Conservation (phyloP, 2,329 filamentous ascomycete genomes). For the Arthrobotrys conoides region DNA sequence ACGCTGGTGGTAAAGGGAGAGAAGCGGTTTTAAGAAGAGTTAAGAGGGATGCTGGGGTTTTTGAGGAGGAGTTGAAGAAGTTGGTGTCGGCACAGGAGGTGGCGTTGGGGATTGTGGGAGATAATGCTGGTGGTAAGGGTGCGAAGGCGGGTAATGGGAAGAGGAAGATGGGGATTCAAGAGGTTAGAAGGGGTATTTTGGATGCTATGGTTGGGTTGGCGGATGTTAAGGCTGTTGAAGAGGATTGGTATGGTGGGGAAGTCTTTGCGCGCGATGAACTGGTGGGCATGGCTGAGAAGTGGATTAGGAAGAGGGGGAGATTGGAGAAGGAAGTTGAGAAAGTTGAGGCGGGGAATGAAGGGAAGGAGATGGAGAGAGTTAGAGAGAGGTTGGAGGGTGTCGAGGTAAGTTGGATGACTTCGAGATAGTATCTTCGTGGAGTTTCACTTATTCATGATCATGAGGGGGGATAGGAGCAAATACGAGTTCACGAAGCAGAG, state of each 20-base stretch:
- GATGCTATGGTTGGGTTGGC: conserved; percentile 57
- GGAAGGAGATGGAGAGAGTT: conserved; percentile 53
- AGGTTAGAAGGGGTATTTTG: conserved; percentile 55
- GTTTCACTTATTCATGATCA: not conserved
- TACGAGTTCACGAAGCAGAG: conserved; percentile 54
- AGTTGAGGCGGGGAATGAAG: conserved; percentile 47
- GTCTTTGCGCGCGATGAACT: conserved; percentile 32
- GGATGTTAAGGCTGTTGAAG: conserved; percentile 54
- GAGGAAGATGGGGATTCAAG: conserved; percentile 53
- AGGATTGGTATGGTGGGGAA: conserved; percentile 52
- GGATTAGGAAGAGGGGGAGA: conserved; percentile 47
- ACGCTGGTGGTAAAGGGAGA: conserved; percentile 34
- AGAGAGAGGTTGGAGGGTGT: conserved; percentile 53
- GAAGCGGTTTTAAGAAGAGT: conserved; percentile 49
- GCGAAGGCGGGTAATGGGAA: conserved; percentile 20
- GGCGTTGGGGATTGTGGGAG: conserved; percentile 35
- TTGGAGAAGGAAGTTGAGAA: conserved; percentile 54
- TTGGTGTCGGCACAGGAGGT: conserved; percentile 47
- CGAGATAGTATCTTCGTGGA: not conserved
- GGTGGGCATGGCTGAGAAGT: conserved; percentile 42
- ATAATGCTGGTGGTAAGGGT: not conserved
- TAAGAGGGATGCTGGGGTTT: conserved; percentile 45
- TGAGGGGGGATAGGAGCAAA: conserved; percentile 39
- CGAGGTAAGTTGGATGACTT: conserved; percentile 32
- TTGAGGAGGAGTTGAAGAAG: conserved; percentile 51